Conservation (phyloP, 2,329 filamentous ascomycete genomes). For the Metarhizium anisopliae region DNA sequence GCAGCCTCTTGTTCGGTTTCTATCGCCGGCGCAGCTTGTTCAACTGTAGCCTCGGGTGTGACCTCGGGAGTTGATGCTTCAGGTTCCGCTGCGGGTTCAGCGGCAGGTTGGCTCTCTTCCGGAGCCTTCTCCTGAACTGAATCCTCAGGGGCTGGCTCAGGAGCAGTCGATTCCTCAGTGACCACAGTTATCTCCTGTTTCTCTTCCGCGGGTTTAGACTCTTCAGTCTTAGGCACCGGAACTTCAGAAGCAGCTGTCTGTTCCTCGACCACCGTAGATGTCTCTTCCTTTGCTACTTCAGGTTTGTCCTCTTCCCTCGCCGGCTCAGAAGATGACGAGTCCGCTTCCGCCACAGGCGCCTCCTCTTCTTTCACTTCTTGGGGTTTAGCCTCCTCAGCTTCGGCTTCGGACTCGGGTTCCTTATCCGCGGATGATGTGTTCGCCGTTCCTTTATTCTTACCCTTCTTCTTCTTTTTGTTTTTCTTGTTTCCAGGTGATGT, state of each 20-base stretch:
- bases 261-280: background rate
- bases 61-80: background rate
- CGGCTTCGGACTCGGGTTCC: conserved; percentile 7
- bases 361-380: background rate
- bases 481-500: conserved; percentile 14
- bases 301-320: too few relatives aligned
- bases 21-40: too few relatives aligned
- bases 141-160: too few relatives aligned
- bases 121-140: too few relatives aligned
- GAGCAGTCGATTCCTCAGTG: too few relatives aligned
- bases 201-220: too few relatives aligned
- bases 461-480: conserved; percentile 15
- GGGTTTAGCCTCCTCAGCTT: background rate
- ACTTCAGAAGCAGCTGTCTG: background rate
- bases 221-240: too few relatives aligned
- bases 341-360: background rate
- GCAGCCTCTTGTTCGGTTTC: too few relatives aligned
- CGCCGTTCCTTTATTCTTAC: conserved; percentile 8
- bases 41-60: background rate
- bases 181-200: too few relatives aligned
- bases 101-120: too few relatives aligned
- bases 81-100: too few relatives aligned
- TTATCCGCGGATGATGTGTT: background rate
- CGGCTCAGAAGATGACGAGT: background rate
- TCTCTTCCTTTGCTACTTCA: background rate